These are phyloP conservation scores for Aaosphaeria arxii DNA, from an alignment of 2,329 filamentous ascomycete genomes.

Conservation along the genomic window DNA sequence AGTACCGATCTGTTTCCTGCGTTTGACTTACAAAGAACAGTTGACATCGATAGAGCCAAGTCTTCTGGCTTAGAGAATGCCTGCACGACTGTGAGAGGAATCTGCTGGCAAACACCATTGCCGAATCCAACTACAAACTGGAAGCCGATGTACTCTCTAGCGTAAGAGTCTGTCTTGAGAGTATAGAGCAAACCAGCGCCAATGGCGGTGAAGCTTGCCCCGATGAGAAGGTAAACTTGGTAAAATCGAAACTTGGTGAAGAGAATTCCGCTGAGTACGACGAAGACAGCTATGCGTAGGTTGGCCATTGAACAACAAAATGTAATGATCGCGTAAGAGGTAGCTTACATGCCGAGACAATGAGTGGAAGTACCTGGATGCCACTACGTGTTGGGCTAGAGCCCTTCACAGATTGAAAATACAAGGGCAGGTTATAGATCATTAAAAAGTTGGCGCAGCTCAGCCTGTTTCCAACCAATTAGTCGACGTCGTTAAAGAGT, in stretches of 20 bases:
- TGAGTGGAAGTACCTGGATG: background rate
- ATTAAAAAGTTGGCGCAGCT: background rate
- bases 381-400: background rate
- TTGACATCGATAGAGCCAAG: background rate
- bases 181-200: conserved; percentile 42
- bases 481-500: too few species aligned
- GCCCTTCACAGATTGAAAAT: background rate
- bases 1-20: background rate
- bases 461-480: too few species aligned
- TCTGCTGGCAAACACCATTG: conserved; percentile 18
- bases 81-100: conserved; percentile 20
- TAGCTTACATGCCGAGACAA: too few species aligned
- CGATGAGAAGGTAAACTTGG: too few species aligned
- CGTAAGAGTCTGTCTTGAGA: conserved; percentile 31
- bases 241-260: too few species aligned
- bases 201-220: conserved; percentile 22
- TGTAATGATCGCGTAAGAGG: too few species aligned
- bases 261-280: too few species aligned
- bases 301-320: too few species aligned
- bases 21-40: conserved; percentile 3
- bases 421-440: background rate
- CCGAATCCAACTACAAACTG: conserved; percentile 20
- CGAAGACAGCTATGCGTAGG: too few species aligned
- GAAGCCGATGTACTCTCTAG: conserved; percentile 32
- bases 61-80: conserved; percentile 1